Evolutionary conservation across 441 rosid genomes (phyloP).

Genomic region (Kokia cookei): DNA sequence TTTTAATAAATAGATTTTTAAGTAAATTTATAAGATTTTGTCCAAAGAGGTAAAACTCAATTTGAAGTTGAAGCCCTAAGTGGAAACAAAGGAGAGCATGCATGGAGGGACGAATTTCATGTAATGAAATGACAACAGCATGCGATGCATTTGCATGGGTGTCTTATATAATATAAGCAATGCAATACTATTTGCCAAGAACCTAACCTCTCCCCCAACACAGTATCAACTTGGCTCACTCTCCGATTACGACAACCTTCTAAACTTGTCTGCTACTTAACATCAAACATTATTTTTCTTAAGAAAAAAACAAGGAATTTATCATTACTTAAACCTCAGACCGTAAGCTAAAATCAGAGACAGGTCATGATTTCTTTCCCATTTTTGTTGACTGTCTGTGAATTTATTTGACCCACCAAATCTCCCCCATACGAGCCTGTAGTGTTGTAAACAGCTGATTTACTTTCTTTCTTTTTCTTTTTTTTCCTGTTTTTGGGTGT

Average conservation of each 20-base stretch:
- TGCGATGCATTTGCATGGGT: constrained; percentile 18
- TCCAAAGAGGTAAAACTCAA: no score
- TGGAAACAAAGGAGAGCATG: not conserved
- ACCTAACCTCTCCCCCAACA: constrained; percentile 12
- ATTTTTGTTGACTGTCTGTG: not conserved
- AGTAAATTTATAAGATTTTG: no score
- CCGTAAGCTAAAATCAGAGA: not conserved
- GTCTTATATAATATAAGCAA: constrained; percentile 21
- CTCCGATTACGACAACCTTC: constrained; percentile 15
- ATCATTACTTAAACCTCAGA: not conserved
- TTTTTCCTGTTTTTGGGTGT: not conserved
- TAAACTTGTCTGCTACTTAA: not conserved
- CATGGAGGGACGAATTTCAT: not conserved
- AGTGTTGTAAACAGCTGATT: not conserved
- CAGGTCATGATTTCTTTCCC: not conserved
- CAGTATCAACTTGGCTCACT: not conserved
- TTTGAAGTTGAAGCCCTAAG: constrained; percentile 14
- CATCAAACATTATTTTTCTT: not conserved
- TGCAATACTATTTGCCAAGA: not conserved
- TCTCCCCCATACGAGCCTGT: not conserved
- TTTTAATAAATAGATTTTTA: no score
- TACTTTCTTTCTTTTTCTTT: not conserved
- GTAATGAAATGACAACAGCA: not conserved
- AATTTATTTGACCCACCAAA: constrained; percentile 4
- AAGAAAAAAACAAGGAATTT: no score